Evolutionary conservation across 257 asterid species (phyloP), one percentile per base, ranked within the genome.

Genomic region (Misopates orontium): DNA sequence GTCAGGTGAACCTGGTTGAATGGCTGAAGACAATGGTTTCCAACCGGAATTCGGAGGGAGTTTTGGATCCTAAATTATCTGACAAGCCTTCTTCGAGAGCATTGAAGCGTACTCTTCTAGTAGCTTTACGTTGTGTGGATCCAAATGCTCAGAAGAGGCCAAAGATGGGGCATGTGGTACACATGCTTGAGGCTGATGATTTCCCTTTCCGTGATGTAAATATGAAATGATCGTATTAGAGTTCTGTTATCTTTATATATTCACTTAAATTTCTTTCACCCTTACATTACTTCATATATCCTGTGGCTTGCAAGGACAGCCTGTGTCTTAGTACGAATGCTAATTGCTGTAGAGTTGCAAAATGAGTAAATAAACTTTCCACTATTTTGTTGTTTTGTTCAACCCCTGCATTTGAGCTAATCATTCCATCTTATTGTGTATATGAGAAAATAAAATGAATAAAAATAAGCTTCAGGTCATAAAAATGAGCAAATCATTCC

Each of bases 11-110:
- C 73, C 64, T 91, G 28, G 92, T 90, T 48, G 96, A 90, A 39
- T 90, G 97, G 97, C 93, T 90, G 56, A 90, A 90, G 74, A n/a
- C 85, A 45, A 90, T 90, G 96, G 96, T 90, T 20, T 84, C 97
- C 5, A 85, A 70, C 71, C 84, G 93, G 50, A 84, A 88, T 44
- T 77, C 95, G 0, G 97, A 90, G 64, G 96, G 92, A n/a, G 93
- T 87, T 48, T 66, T 90, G 82, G 97, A 90, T 72, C 96, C 96
- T 4, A 90, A 85, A 62, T 48, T 90, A 70, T 78, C 79, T 0
- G 94, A 79, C 66, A 78, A 80, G 74, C 96, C 96, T 73, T 84
- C 96, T 44, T 84, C 95, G 19, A 82, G 96, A 73, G 90, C 91
- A 23, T 66, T 91, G 80, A 91, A 91, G 64, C 87, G 96, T 28